Base-by-base conservation (phyloP, 1,284 basidiomycete species). In the Ganoderma resinaceum region DNA sequence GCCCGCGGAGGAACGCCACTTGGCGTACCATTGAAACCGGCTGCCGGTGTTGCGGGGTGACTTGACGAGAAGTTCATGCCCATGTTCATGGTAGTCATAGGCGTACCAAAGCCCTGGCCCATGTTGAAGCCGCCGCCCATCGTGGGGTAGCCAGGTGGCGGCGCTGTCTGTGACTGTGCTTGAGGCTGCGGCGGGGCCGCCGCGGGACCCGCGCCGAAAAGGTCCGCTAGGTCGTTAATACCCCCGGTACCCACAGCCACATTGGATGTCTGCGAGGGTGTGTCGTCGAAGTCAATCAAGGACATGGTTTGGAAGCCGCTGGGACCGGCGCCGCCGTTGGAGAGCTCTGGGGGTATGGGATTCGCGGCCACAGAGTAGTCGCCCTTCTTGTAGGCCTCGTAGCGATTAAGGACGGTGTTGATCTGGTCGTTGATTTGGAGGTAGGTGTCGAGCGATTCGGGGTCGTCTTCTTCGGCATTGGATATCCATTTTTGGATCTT, bases 401-500 rank as follows among this genome's bases (percentile, higher is more conserved):
- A 98, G 33, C 97, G 92, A 58, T 90, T 88, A 23, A 98, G 81
- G 20, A 97, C 95, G 43, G 90, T 94, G 82, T 99, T 99, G 81
- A 99, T 97, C 76, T 98, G 91, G 81, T 99, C 98, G 80, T 99
- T 99, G 71, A 97, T 96, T 79, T 99, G 89, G 35, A 99, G 85
- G 80, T 98, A 92, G 2, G 95, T 95, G 74, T 97, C 97, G 77
- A 99, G 89, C 63, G 95, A 93, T 71, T 93, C 95, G 38, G 94
- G 87, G 80, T 97, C 95, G 53, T 90, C 89, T 43, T 85, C 85
- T 79, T 91, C 93, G 1, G 94, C 96, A 74, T 99, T 95, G n/a
- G 93, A 94, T 71, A 99, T 95, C 97, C 97, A 99, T 76, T 97
- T 97, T 79, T 99, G 98, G 62, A 99, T 90, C 80, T 95, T 96